Evolutionary conservation across 1,139 yeast genomes (phyloP).

Genomic region (Saccharomycopsis crataegensis): DNA sequence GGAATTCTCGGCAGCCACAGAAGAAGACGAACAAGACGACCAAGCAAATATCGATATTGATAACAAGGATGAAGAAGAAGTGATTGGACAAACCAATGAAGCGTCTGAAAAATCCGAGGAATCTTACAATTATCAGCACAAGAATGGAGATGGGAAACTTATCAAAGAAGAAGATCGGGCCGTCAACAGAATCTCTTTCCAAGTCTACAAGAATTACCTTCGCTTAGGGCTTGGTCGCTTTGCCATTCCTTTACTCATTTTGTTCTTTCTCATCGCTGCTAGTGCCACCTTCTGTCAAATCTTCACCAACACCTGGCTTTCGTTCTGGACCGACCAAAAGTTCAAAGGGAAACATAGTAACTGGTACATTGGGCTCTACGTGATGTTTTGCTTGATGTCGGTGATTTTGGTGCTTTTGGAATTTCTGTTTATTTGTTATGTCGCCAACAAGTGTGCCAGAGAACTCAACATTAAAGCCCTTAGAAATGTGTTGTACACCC

Average conservation of each 20-base stretch:
- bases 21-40: conserved; percentile 25
- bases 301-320: conserved; percentile 34
- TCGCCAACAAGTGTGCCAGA: conserved; percentile 40
- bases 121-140: conserved; percentile 19
- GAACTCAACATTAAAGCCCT: conserved; percentile 46
- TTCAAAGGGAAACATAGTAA: conserved; percentile 34
- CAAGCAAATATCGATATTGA: conserved; percentile 7
- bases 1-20: conserved; percentile 26
- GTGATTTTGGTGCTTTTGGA: conserved; percentile 43
- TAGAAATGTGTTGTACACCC: conserved; percentile 59
- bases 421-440: conserved; percentile 47
- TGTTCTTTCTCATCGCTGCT: conserved; percentile 22
- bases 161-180: conserved; percentile 32
- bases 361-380: conserved; percentile 66
- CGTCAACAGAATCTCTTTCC: conserved; percentile 26
- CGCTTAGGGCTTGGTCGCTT: conserved; percentile 34
- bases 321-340: conserved; percentile 33
- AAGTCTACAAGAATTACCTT: conserved; percentile 29
- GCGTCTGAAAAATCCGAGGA: conserved; percentile 19
- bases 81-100: not conserved
- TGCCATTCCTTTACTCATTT: conserved; percentile 22
- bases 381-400: conserved; percentile 43
- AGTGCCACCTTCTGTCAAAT: conserved; percentile 28
- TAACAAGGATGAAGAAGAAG: conserved; percentile 19
- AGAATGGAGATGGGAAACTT: conserved; percentile 25